Conservation (phyloP, 192 early-diverging fungal species). For the Coemansia sp. region DNA sequence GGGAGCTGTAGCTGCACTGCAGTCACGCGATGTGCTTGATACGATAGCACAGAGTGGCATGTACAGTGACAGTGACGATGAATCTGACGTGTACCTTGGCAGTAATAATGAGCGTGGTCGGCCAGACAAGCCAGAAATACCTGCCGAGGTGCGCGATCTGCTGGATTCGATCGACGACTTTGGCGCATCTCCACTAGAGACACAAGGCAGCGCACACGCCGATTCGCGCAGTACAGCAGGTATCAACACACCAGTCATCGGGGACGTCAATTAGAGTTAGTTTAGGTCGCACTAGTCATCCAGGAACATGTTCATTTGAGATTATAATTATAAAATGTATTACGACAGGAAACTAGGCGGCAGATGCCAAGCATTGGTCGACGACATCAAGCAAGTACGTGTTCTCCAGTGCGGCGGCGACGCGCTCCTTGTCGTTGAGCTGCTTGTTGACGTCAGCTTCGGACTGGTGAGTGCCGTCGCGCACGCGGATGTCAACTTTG, state of each 20-base stretch:
- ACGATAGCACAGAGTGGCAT: conserved; percentile 5
- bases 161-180: conserved; percentile 38
- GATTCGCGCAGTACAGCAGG: conserved; percentile 19
- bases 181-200: neutral
- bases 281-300: too few species aligned
- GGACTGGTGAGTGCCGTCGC: conserved; percentile 92
- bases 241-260: conserved; percentile 41
- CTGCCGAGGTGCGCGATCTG: conserved; percentile 42
- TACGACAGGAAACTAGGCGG: conserved; percentile 16
- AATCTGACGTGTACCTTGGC: neutral
- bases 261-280: conserved; percentile 18
- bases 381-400: conserved; percentile 90
- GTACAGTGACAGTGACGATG: conserved; percentile 1
- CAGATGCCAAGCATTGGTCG: conserved; percentile 79
- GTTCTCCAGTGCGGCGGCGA: conserved; percentile 97
- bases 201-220: neutral
- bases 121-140: neutral
- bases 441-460: conserved; percentile 97
- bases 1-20: neutral
- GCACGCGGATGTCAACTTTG: conserved; percentile 90
- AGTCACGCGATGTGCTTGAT: conserved; percentile 11
- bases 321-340: conserved; percentile 18
- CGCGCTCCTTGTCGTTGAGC: conserved; percentile 98
- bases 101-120: neutral
- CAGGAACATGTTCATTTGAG: conserved; percentile 10